Percentiles rank a stretch among this genome's conserved stretches.
These are phyloP conservation scores for Bidens hawaiensis DNA, from an alignment of 140 eudicot genomes.

Conservation along the genomic window DNA sequence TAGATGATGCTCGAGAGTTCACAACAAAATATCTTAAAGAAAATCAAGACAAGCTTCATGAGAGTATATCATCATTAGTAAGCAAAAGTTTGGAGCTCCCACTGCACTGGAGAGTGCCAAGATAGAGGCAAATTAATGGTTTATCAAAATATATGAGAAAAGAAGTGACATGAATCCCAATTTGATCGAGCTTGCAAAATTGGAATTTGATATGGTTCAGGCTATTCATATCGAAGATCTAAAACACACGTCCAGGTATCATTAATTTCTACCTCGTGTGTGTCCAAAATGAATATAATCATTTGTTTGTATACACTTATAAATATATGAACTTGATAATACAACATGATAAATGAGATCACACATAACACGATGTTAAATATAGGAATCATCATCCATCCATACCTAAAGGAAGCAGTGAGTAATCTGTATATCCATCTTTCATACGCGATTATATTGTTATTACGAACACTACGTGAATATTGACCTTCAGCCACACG, in stretches of 20 bases:
- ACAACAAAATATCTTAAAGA: background rate
- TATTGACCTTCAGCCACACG: too few relatives aligned
- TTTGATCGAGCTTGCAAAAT: background rate
- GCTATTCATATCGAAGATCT: too few relatives aligned
- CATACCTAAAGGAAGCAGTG: constrained; percentile 9
- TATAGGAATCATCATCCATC: background rate
- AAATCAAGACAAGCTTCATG: background rate
- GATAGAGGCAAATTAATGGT: background rate
- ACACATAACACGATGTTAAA: too few relatives aligned
- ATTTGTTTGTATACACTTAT: too few relatives aligned
- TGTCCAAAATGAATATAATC: background rate
- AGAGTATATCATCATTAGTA: background rate
- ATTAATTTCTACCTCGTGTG: background rate
- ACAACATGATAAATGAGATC: too few relatives aligned
- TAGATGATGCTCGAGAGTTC: background rate
- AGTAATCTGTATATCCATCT: too few relatives aligned
- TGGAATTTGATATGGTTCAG: background rate
- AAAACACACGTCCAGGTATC: background rate
- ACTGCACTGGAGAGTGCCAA: background rate
- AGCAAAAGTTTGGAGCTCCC: background rate
- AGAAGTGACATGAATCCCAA: constrained; percentile 1
- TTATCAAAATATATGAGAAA: background rate
- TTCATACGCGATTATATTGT: too few relatives aligned
- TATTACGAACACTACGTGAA: too few relatives aligned
- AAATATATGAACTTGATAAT: too few relatives aligned